These are phyloP conservation scores for Pleurotus ostreatus DNA, from an alignment of 768 basidiomycete genomes.

Conservation along the genomic window DNA sequence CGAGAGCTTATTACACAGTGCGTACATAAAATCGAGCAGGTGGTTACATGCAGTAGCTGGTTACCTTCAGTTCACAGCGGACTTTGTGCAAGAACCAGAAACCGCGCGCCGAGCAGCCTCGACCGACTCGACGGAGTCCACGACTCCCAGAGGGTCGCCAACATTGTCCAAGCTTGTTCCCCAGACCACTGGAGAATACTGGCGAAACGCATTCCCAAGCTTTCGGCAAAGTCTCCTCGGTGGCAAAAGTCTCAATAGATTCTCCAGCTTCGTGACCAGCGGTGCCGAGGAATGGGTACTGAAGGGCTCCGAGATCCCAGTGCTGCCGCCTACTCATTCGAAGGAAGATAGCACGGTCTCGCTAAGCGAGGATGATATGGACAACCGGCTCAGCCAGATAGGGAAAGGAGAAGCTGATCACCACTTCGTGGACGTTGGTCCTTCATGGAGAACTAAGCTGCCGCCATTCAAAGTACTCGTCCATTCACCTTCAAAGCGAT, in stretches of 20 bases:
- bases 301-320: constrained; percentile 45
- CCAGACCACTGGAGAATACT: constrained; percentile 66
- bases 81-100: constrained; percentile 37
- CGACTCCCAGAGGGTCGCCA: constrained; percentile 48
- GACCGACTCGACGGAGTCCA: constrained; percentile 37
- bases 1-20: constrained; percentile 71
- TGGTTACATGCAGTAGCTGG: neutral
- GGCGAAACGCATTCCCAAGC: constrained; percentile 53
- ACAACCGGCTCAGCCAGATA: constrained; percentile 31
- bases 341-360: constrained; percentile 29
- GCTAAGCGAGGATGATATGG: constrained; percentile 38
- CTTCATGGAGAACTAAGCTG: constrained; percentile 69
- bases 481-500: constrained; percentile 76
- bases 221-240: constrained; percentile 70
- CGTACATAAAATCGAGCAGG: constrained; percentile 17
- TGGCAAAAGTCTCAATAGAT: constrained; percentile 78
- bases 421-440: constrained; percentile 70
- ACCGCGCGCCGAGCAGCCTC: constrained; percentile 30
- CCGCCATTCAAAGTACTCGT: constrained; percentile 72
- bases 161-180: constrained; percentile 44
- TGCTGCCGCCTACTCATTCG: constrained; percentile 19
- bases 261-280: constrained; percentile 81
- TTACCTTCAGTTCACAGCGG: constrained; percentile 53
- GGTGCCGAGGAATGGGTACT: constrained; percentile 83
- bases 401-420: constrained; percentile 57